Evolutionary conservation across 768 basidiomycete species (phyloP).

Genomic region (Pulveroboletus sp.): DNA sequence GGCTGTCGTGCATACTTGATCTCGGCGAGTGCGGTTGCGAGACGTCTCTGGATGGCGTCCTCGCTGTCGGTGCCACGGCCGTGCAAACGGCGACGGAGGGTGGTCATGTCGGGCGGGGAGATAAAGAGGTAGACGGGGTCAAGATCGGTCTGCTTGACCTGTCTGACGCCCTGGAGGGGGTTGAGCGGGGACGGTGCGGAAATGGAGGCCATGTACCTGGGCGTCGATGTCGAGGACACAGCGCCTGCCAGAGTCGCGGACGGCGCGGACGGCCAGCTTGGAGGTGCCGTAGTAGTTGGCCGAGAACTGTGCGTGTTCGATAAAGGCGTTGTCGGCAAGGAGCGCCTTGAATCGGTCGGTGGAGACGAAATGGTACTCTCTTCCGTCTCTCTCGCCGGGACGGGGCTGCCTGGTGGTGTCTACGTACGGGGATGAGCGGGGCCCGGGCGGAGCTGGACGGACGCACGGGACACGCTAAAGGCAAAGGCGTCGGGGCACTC

Average conservation of each 20-base stretch:
- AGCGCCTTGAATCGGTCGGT: slow-evolving; percentile 69
- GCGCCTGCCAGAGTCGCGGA: slow-evolving; percentile 65
- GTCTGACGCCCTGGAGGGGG: slow-evolving; percentile 73
- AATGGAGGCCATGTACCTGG: slow-evolving; percentile 47
- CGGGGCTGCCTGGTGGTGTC: slow-evolving; percentile 90
- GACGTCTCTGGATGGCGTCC: slow-evolving; percentile 66
- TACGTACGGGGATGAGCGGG: slow-evolving; percentile 29
- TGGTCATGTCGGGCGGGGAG: slow-evolving; percentile 78
- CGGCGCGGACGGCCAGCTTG: slow-evolving; percentile 67
- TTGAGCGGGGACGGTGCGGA: neutral
- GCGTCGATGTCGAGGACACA: slow-evolving; percentile 97
- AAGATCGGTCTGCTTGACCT: slow-evolving; percentile 80
- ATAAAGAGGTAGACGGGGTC: slow-evolving; percentile 91
- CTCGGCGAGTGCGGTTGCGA: slow-evolving; percentile 76
- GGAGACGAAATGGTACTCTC: slow-evolving; percentile 84
- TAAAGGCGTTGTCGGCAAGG: slow-evolving; percentile 71
- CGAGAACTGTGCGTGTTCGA: slow-evolving; percentile 93
- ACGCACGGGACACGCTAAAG: slow-evolving; percentile 89
- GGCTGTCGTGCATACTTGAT: slow-evolving; percentile 80
- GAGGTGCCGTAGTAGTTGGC: slow-evolving; percentile 94
- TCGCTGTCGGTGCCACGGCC: slow-evolving; percentile 85
- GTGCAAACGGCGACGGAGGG: slow-evolving; percentile 66
- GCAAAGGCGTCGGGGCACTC: slow-evolving; percentile 85
- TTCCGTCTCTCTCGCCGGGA: slow-evolving; percentile 77
- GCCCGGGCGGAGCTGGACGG: neutral